Conservation (phyloP, 2,329 filamentous ascomycete genomes). For the Chaetomium sp. region DNA sequence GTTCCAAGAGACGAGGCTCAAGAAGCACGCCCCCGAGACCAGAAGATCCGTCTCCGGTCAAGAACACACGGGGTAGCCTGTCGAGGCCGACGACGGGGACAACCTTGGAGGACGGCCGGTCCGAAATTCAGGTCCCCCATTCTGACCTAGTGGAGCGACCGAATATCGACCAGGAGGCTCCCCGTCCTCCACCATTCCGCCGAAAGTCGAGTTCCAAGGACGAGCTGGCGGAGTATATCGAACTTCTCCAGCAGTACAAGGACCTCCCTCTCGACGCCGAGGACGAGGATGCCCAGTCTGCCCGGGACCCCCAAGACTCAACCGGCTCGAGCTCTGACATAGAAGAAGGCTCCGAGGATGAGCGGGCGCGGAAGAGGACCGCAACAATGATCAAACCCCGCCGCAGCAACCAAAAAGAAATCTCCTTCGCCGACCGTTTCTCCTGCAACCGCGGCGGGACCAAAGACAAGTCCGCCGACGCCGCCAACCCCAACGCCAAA, state of each 20-base stretch:
- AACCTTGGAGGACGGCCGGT: background rate
- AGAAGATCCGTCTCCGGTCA: constrained; percentile 13
- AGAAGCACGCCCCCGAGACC: constrained; percentile 25
- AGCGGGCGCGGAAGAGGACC: constrained; percentile 23
- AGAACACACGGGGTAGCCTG: background rate
- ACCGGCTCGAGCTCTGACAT: constrained; percentile 18
- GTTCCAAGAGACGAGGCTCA: constrained; percentile 32
- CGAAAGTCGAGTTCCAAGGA: constrained; percentile 34
- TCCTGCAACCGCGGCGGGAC: constrained; percentile 49
- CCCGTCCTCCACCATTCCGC: background rate
- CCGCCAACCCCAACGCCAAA: constrained; percentile 61
- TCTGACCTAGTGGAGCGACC: background rate
- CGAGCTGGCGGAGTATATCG: constrained; percentile 58
- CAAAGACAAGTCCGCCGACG: constrained; percentile 32
- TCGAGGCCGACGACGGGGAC: background rate
- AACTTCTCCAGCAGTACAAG: constrained; percentile 52
- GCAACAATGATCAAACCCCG: constrained; percentile 11
- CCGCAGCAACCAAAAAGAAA: constrained; percentile 19
- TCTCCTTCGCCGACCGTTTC: constrained; percentile 43
- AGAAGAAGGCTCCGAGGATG: constrained; percentile 24
- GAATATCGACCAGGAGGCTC: background rate
- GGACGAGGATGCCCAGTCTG: constrained; percentile 31
- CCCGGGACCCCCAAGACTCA: constrained; percentile 16
- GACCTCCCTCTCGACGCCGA: constrained; percentile 51
- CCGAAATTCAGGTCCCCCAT: background rate